Percentiles rank a stretch among this genome's conserved stretches.
phyloP scores from a whole-genome alignment of 441 rosid species.

The Metrosideros polymorpha region DNA sequence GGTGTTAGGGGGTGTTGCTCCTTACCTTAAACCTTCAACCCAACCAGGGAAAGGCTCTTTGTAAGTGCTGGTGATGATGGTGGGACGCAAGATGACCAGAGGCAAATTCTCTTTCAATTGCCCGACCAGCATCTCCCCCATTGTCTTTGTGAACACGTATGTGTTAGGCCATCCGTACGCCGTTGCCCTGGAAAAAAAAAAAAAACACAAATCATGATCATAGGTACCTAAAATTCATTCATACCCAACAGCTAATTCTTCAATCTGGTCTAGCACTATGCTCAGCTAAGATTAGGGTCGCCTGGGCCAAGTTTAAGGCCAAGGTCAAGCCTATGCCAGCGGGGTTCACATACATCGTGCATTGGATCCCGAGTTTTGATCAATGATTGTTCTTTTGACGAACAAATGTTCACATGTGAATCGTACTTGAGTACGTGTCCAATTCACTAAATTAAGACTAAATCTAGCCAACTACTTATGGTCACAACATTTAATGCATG shows the following conservation, averaged over 20 bases:
- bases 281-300: no score
- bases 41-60: slow-evolving; percentile 53
- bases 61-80: slow-evolving; percentile 40
- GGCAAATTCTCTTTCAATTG: slow-evolving; percentile 18
- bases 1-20: neutral
- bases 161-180: slow-evolving; percentile 60
- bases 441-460: neutral
- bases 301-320: no score
- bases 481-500: neutral
- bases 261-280: neutral
- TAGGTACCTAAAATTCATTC: neutral
- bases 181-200: slow-evolving; percentile 29
- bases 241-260: neutral
- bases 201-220: neutral
- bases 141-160: slow-evolving; percentile 54
- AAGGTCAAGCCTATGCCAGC: no score
- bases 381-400: neutral
- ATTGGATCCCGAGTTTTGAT: neutral
- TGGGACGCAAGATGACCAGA: slow-evolving; percentile 28
- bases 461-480: neutral
- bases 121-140: slow-evolving; percentile 52
- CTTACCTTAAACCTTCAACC: slow-evolving; percentile 54
- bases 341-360: no score
- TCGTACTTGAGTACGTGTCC: neutral
- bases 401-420: neutral